These are phyloP conservation scores for Elymus sibiricus DNA, from an alignment of 176 grass and related monocot species.

Conservation along the genomic window DNA sequence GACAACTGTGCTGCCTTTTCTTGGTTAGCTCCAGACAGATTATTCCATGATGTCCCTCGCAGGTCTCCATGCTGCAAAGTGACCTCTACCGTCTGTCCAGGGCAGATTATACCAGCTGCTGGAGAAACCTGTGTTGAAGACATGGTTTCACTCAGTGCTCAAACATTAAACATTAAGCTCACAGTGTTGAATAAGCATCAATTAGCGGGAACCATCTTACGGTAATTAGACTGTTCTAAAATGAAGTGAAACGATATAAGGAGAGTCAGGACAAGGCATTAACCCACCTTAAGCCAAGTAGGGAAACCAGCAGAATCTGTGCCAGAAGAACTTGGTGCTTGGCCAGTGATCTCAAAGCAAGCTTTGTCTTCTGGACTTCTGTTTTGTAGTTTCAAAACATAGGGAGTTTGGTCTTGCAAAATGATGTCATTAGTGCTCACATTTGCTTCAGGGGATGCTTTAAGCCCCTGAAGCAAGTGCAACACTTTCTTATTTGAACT, in stretches of 20 bases:
- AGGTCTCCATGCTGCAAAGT: constrained; percentile 45
- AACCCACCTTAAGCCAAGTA: constrained; percentile 77
- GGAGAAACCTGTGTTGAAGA: constrained; percentile 55
- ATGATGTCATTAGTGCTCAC: constrained; percentile 46
- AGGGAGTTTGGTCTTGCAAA: constrained; percentile 51
- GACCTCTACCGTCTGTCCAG: constrained; percentile 54
- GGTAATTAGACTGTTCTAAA: constrained; percentile 1
- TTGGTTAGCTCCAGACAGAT: constrained; percentile 29
- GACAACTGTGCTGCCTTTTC: constrained; percentile 36
- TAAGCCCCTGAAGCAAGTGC: constrained; percentile 39
- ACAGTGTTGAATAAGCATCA: neutral
- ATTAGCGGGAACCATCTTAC: constrained; percentile 1
- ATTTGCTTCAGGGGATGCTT: constrained; percentile 56
- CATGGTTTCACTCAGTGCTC: constrained; percentile 21
- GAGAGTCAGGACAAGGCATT: neutral
- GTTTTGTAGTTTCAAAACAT: constrained; percentile 65
- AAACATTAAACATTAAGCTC: constrained; percentile 1
- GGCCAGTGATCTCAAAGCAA: constrained; percentile 54
- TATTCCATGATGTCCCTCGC: constrained; percentile 22
- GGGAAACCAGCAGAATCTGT: constrained; percentile 46
- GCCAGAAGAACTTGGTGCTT: constrained; percentile 25
- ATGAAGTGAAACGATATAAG: neutral
- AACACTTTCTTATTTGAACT: constrained; percentile 49
- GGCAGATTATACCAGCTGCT: constrained; percentile 58
- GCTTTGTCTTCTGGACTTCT: constrained; percentile 39